phyloP scores from a whole-genome alignment of 495 filamentous ascomycete genomes.

The Parachaetomium inaequale region DNA sequence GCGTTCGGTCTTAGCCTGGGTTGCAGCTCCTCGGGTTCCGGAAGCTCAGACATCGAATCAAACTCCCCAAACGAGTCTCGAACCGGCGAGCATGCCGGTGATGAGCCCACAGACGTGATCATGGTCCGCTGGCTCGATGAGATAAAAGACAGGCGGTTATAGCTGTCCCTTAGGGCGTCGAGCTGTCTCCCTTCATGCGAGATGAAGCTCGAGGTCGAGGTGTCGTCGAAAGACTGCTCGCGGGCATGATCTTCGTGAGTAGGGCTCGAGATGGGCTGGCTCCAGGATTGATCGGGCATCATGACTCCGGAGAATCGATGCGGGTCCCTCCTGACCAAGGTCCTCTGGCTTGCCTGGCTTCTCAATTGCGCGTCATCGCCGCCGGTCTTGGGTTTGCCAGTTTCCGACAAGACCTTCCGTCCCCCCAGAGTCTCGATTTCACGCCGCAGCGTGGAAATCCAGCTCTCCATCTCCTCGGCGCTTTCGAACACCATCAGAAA shows the following conservation, averaged over 20 bases:
- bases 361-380: slow-evolving; percentile 39
- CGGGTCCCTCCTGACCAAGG: slow-evolving; percentile 51
- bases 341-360: slow-evolving; percentile 49
- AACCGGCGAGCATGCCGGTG: slow-evolving; percentile 48
- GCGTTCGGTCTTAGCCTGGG: slow-evolving; percentile 49
- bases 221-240: slow-evolving; percentile 39
- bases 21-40: slow-evolving; percentile 31
- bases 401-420: slow-evolving; percentile 60
- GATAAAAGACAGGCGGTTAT: slow-evolving; percentile 59
- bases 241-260: slow-evolving; percentile 25
- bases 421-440: slow-evolving; percentile 69
- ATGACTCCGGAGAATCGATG: slow-evolving; percentile 40
- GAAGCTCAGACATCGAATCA: slow-evolving; percentile 28
- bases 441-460: slow-evolving; percentile 64
- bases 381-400: slow-evolving; percentile 42
- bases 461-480: slow-evolving; percentile 81
- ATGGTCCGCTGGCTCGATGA: slow-evolving; percentile 58
- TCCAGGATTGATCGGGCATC: slow-evolving; percentile 35
- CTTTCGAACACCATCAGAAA: slow-evolving; percentile 78
- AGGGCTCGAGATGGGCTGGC: slow-evolving; percentile 20
- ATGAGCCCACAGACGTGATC: slow-evolving; percentile 53
- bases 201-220: slow-evolving; percentile 46
- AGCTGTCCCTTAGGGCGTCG: slow-evolving; percentile 48
- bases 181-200: slow-evolving; percentile 50
- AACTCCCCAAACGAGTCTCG: slow-evolving; percentile 45